Evolutionary conservation across 1,139 yeast genomes (phyloP).

Genomic region (Pichia inconspicua): DNA sequence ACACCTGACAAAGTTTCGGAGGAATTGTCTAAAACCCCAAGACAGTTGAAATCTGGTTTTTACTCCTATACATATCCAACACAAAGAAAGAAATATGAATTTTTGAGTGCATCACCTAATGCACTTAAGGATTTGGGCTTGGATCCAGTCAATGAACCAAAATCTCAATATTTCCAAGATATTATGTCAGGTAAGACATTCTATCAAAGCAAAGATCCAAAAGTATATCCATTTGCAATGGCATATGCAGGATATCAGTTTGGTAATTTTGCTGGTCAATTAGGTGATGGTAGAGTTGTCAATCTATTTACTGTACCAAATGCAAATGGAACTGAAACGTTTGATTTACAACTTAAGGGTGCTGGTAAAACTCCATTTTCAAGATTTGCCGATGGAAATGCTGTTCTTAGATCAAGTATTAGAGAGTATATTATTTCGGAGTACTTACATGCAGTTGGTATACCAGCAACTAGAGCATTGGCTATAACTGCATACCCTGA

Average conservation of each 20-base stretch:
- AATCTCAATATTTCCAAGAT: slow-evolving; percentile 38
- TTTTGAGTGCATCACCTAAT: slow-evolving; percentile 49
- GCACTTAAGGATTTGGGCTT: slow-evolving; percentile 61
- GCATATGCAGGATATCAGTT: slow-evolving; percentile 96
- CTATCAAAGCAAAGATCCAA: slow-evolving; percentile 16
- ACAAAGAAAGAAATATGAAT: slow-evolving; percentile 43
- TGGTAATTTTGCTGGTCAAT: slow-evolving; percentile 93
- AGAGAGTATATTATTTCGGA: slow-evolving; percentile 86
- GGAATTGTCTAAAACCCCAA: slow-evolving; percentile 30
- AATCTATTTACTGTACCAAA: slow-evolving; percentile 65
- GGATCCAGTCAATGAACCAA: slow-evolving; percentile 27
- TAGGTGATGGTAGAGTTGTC: slow-evolving; percentile 91
- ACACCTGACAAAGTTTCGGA: slow-evolving; percentile 15
- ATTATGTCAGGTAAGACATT: slow-evolving; percentile 51
- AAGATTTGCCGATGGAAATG: slow-evolving; percentile 95
- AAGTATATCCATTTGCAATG: slow-evolving; percentile 67
- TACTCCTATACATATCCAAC: slow-evolving; percentile 69
- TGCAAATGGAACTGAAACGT: slow-evolving; percentile 29
- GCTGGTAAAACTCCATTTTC: slow-evolving; percentile 89
- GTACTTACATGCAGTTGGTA: slow-evolving; percentile 68
- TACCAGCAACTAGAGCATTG: slow-evolving; percentile 82
- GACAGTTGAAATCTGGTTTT: slow-evolving; percentile 56
- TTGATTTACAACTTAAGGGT: slow-evolving; percentile 81
- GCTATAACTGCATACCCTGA: slow-evolving; percentile 65
- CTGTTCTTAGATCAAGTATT: slow-evolving; percentile 78